Evolutionary conservation across 2,329 filamentous ascomycete genomes (phyloP).

Genomic region (Fusarium tricinctum): DNA sequence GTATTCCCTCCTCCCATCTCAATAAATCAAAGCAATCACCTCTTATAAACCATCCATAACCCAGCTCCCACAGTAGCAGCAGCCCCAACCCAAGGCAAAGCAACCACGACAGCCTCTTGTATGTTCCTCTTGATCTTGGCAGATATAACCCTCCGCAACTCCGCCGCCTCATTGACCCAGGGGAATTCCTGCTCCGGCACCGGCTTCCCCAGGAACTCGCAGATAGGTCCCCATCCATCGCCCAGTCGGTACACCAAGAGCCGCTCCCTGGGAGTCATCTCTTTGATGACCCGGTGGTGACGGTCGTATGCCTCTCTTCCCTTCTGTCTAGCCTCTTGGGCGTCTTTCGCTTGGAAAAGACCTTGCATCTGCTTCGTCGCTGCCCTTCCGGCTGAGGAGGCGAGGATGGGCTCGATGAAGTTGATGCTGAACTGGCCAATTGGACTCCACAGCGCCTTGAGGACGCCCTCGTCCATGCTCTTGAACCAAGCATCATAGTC

Average conservation of each 20-base stretch:
- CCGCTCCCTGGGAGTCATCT: conserved; percentile 45
- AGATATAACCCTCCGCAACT: conserved; percentile 25
- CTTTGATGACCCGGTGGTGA: conserved; percentile 50
- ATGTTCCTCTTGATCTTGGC: conserved; percentile 27
- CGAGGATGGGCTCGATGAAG: conserved; percentile 52
- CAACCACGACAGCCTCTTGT: conserved; percentile 8
- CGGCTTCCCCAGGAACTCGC: conserved; percentile 53
- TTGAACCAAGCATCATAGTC: conserved; percentile 52
- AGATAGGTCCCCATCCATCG: conserved; percentile 56
- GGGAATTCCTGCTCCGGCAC: conserved; percentile 53
- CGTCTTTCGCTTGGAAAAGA: conserved; percentile 44
- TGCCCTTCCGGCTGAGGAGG: conserved; percentile 45
- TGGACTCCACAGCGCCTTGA: conserved; percentile 45
- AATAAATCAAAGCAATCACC: neutral
- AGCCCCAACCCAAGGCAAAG: conserved; percentile 39
- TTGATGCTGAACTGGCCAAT: conserved; percentile 35
- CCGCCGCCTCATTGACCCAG: conserved; percentile 51
- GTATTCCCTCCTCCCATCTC: neutral
- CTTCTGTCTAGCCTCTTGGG: conserved; percentile 43
- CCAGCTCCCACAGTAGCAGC: conserved; percentile 26
- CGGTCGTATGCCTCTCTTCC: conserved; percentile 48
- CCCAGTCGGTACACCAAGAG: conserved; percentile 53
- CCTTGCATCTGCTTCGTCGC: conserved; percentile 50
- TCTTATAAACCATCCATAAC: conserved; percentile 20
- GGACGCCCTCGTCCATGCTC: conserved; percentile 52